phyloP scores from a whole-genome alignment of 352 stramenopile genomes.

The Chrysophaeum taylorii region DNA sequence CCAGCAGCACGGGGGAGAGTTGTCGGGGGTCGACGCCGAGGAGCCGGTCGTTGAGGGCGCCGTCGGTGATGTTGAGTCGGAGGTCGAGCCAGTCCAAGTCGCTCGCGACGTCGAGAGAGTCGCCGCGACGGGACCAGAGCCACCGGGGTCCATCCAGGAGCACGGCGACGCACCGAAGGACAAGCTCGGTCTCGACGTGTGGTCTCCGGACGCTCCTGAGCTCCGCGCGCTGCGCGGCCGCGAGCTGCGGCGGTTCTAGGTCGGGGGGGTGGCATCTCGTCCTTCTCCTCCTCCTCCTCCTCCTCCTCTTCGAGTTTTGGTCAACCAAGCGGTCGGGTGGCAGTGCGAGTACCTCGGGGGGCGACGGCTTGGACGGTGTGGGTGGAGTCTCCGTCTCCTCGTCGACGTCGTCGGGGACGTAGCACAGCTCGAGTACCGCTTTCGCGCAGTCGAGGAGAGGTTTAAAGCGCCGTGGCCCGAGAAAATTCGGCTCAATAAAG shows the following conservation, averaged over 20 bases:
- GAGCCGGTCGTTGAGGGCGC: background rate
- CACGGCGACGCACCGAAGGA: background rate
- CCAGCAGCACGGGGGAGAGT: background rate
- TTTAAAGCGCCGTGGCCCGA: slow-evolving; percentile 41
- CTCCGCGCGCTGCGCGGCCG: background rate
- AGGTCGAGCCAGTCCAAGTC: slow-evolving; percentile 7
- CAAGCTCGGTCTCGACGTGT: background rate
- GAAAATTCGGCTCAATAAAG: slow-evolving; percentile 30
- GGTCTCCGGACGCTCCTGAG: background rate
- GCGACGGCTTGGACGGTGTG: too few species aligned
- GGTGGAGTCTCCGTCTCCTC: too few species aligned
- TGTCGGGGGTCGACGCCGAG: background rate
- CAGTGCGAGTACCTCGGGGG: too few species aligned
- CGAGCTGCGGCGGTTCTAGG: background rate
- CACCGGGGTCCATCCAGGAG: background rate
- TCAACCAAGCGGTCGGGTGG: too few species aligned
- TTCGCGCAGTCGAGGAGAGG: slow-evolving; percentile 55
- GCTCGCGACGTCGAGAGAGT: background rate
- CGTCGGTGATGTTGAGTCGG: background rate
- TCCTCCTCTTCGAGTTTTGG: too few species aligned
- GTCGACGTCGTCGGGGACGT: slow-evolving; percentile 29
- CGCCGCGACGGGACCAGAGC: background rate
- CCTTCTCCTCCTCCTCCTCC: background rate
- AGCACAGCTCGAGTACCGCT: slow-evolving; percentile 53
- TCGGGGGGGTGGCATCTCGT: background rate